Evolutionary conservation across 805 yeast genomes (phyloP).

Genomic region (Candida ulmi): DNA sequence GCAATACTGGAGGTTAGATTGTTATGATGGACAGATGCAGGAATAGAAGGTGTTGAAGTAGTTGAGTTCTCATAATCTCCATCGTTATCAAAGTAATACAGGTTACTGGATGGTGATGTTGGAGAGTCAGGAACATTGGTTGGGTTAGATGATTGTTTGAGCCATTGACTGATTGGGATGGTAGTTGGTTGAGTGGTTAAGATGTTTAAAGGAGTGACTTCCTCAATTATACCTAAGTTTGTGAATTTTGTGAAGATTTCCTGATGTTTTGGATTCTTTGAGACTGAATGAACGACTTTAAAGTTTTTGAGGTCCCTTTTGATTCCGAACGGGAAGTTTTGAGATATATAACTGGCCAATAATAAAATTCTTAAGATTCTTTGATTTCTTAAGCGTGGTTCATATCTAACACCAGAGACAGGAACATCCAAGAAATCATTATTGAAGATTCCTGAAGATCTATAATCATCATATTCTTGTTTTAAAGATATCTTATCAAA

Average conservation of each 20-base stretch:
- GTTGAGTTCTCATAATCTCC: slow-evolving; percentile 15
- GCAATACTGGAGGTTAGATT: neutral
- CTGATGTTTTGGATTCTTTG: neutral
- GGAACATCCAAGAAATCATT: slow-evolving; percentile 58
- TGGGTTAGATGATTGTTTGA: slow-evolving; percentile 7
- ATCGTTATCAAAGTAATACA: slow-evolving; percentile 13
- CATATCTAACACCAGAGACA: slow-evolving; percentile 51
- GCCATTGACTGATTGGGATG: slow-evolving; percentile 7
- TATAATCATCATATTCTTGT: slow-evolving; percentile 42
- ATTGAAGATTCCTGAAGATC: slow-evolving; percentile 52
- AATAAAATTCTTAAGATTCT: slow-evolving; percentile 47
- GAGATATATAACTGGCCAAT: slow-evolving; percentile 46
- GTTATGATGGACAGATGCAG: slow-evolving; percentile 6
- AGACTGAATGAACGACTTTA: slow-evolving; percentile 8
- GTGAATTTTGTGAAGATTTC: neutral
- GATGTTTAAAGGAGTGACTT: slow-evolving; percentile 5
- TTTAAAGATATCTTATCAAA: slow-evolving; percentile 55
- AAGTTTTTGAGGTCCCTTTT: slow-evolving; percentile 34
- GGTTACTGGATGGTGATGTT: slow-evolving; percentile 3
- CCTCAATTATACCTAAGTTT: slow-evolving; percentile 1
- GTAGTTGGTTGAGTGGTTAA: slow-evolving; percentile 5
- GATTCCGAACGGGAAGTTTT: slow-evolving; percentile 49
- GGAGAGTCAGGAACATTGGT: slow-evolving; percentile 12
- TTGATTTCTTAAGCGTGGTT: slow-evolving; percentile 35
- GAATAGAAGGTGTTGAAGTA: slow-evolving; percentile 9